These are phyloP conservation scores for Camellia oleifera DNA, from an alignment of 179 eudicot genomes.

Conservation along the genomic window DNA sequence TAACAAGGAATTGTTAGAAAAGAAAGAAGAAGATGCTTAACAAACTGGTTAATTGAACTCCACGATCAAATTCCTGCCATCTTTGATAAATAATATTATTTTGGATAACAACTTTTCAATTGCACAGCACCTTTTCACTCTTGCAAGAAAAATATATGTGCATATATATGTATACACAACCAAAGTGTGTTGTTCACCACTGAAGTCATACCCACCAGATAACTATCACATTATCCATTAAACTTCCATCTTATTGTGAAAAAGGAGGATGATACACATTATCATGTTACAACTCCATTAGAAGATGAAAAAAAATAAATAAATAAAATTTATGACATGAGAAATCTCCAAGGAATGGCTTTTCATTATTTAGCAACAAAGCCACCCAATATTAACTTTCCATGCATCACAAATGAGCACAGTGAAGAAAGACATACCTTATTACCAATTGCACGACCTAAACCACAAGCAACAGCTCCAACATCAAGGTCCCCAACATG, in stretches of 20 bases:
- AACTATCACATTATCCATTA: too few species aligned
- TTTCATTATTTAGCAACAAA: constrained; percentile 9
- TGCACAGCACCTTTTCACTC: background rate
- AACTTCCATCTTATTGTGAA: too few species aligned
- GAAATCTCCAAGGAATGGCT: background rate
- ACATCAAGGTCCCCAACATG: constrained; percentile 98
- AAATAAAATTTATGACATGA: background rate
- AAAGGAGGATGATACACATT: background rate
- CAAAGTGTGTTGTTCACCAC: background rate
- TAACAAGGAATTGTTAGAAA: background rate
- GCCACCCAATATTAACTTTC: background rate
- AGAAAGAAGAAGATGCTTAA: background rate
- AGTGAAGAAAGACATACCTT: constrained; percentile 49
- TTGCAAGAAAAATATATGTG: background rate
- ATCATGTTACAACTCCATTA: background rate
- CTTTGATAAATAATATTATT: too few species aligned
- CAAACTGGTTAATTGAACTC: background rate
- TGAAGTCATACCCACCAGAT: too few species aligned
- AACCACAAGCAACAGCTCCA: constrained; percentile 96
- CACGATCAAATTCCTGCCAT: background rate
- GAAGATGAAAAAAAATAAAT: background rate
- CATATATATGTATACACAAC: background rate
- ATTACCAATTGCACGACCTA: constrained; percentile 96
- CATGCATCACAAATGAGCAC: background rate
- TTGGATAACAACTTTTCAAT: background rate